Evolutionary conservation across 148 eudicot species (phyloP).

Genomic region (Rhododendron williamsianum): DNA sequence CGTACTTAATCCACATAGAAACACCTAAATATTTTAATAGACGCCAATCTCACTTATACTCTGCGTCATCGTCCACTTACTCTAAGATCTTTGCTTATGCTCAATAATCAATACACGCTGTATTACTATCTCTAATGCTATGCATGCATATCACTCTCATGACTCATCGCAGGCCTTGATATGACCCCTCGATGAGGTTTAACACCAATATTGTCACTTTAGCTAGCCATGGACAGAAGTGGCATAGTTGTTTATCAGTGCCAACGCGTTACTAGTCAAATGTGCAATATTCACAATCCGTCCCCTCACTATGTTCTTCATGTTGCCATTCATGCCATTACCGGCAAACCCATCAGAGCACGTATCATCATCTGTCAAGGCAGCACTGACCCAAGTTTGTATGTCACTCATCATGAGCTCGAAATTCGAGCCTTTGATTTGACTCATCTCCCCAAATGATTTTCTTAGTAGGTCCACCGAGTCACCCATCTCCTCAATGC

Average conservation of each 20-base stretch:
- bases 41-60: neutral
- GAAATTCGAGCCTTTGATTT: conserved; percentile 11
- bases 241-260: conserved; percentile 29
- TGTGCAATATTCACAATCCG: conserved; percentile 24
- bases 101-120: neutral
- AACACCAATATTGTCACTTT: neutral
- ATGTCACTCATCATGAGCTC: conserved; percentile 21
- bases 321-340: conserved; percentile 22
- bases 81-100: neutral
- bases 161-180: neutral
- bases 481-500: conserved; percentile 18
- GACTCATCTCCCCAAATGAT: conserved; percentile 25
- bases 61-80: neutral
- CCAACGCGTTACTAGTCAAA: conserved; percentile 37
- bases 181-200: neutral
- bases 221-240: conserved; percentile 17
- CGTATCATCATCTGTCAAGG: conserved; percentile 32
- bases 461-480: conserved; percentile 16
- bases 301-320: conserved; percentile 23
- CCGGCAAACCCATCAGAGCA: conserved; percentile 30
- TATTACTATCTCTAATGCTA: neutral
- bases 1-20: neutral
- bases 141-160: neutral
- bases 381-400: conserved; percentile 43
- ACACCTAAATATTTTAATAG: neutral